A percentile compares a stretch with the other conserved stretches of the same genome.
These are phyloP conservation scores for Chenopodium suecicum DNA, from an alignment of 148 eudicot species.

Conservation along the genomic window DNA sequence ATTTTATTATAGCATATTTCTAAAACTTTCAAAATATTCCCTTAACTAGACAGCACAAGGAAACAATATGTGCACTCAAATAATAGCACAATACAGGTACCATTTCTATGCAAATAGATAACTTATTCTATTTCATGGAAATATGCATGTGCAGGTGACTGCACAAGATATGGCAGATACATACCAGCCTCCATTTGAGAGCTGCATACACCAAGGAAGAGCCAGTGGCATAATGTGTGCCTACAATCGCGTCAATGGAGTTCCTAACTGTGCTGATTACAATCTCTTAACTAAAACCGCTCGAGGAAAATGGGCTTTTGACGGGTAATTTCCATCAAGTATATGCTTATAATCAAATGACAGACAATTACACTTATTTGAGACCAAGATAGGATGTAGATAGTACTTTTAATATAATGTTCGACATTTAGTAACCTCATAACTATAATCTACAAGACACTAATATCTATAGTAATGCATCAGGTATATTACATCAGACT, in stretches of 20 bases:
- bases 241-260: constrained; percentile 78
- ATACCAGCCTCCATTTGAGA: constrained; percentile 81
- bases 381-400: not conserved
- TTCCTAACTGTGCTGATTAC: constrained; percentile 82
- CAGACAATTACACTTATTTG: not conserved
- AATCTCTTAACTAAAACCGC: constrained; percentile 65
- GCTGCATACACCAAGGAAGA: constrained; percentile 64
- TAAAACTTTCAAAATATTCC: no score
- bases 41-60: not conserved
- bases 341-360: not conserved
- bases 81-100: not conserved
- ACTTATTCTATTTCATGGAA: constrained; percentile 10
- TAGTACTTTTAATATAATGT: not conserved
- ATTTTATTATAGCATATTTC: no score
- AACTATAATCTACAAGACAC: not conserved
- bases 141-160: constrained; percentile 46
- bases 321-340: constrained; percentile 48
- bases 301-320: constrained; percentile 71
- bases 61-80: not conserved
- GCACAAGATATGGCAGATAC: constrained; percentile 95
- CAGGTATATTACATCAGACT: constrained; percentile 90
- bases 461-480: constrained; percentile 16
- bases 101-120: not conserved
- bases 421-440: not conserved
- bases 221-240: constrained; percentile 99